Percentiles rank a stretch among this genome's conserved stretches.
phyloP scores from a whole-genome alignment of 2,329 filamentous ascomycete genomes.

The Huntiella bhutanensis region DNA sequence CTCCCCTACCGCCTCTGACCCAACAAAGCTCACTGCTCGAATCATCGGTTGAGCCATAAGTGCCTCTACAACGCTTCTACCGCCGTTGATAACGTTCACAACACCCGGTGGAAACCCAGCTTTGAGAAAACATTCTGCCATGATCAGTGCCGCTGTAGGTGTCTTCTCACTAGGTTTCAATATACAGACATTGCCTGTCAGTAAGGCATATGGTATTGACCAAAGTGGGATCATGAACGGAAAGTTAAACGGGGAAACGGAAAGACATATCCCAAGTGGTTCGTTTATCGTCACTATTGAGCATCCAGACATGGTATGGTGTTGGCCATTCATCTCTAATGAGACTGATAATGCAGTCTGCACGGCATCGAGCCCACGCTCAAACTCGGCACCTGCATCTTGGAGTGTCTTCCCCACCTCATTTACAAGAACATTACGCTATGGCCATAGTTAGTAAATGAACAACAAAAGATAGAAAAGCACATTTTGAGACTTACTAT shows the following conservation, averaged over 20 bases:
- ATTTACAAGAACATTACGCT: slow-evolving; percentile 6
- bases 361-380: slow-evolving; percentile 14
- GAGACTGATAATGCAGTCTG: slow-evolving; percentile 12
- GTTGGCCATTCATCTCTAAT: slow-evolving; percentile 11
- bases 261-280: slow-evolving; percentile 29
- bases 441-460: background rate
- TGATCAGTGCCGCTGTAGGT: slow-evolving; percentile 22
- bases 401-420: slow-evolving; percentile 14
- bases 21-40: slow-evolving; percentile 60
- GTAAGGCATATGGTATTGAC: slow-evolving; percentile 31
- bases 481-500: slow-evolving; percentile 8
- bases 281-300: slow-evolving; percentile 17
- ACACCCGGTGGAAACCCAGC: slow-evolving; percentile 60
- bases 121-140: slow-evolving; percentile 41
- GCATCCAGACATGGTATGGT: background rate
- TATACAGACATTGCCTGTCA: slow-evolving; percentile 29
- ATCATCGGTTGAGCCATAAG: slow-evolving; percentile 49
- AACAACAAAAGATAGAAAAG: background rate
- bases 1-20: slow-evolving; percentile 49
- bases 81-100: slow-evolving; percentile 52
- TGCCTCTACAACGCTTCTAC: slow-evolving; percentile 38
- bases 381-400: slow-evolving; percentile 14
- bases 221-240: slow-evolving; percentile 25
- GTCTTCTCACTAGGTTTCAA: slow-evolving; percentile 35
- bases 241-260: slow-evolving; percentile 40